Base-by-base conservation (phyloP, 2,329 filamentous ascomycete genomes). In the Colletotrichum australisinense region DNA sequence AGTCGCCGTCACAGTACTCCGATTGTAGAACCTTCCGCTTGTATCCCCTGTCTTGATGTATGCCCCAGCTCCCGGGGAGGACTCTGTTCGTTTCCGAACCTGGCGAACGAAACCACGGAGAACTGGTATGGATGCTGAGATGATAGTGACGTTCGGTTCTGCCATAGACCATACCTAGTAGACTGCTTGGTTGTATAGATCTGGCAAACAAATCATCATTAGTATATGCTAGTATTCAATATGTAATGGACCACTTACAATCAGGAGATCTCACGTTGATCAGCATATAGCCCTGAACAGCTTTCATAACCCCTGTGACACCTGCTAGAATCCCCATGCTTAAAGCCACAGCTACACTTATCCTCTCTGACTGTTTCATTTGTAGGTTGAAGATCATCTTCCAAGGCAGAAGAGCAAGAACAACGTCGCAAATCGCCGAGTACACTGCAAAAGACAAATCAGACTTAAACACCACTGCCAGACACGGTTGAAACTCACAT, bases 261-360 rank as follows among this genome's bases (percentile, higher is more conserved):
- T 77, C 69, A n/a, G 72, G 55, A 58, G 72, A 74, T 35, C 63
- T 60, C 4, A 76, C 72, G 2, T 74, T 42, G 19, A 73, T 56
- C 9, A 78, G 59, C 63, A 71, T 75, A 63, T 60, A 58, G 22
- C 71, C 57, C 28, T 73, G 67, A 9, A 70, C 67, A 5, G 73
- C 72, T 19, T 75, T 79, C 72, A 81, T 82, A 26, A 8, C 68
- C 42, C 66, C 66, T 14, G 42, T 63, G 11, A 68, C 46, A 2
- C 66, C 66, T 7, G 66, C 66, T 75, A 83, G 76, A 4, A 83
- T 35, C 1, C 81, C 81, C 58, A 83, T 78, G 57, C 81, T 74
- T 49, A 74, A 42, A 3, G 79, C 79, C 4, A 80, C 68, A 3
- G 76, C 77, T 1, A 80, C 76, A 35, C 80, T 77, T 1, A 80